phyloP scores from a whole-genome alignment of 2,329 filamentous ascomycete genomes.

The Alternaria panax region DNA sequence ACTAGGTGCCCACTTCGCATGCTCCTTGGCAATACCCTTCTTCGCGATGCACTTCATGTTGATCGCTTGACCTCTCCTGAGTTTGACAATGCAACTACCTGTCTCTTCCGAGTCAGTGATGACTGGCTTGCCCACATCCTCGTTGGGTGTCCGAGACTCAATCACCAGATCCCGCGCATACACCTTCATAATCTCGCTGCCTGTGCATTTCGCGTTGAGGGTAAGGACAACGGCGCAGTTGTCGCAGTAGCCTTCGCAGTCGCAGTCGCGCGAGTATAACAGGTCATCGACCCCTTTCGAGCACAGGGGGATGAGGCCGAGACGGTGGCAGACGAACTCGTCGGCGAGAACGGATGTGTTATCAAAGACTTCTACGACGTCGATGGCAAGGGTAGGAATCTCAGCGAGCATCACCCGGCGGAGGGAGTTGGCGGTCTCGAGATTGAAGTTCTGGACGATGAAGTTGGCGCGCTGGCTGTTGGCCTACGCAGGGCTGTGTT shows the following conservation, averaged over 20 bases:
- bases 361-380: constrained; percentile 88
- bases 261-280: constrained; percentile 90
- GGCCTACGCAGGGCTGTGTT: constrained; percentile 62
- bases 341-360: constrained; percentile 97
- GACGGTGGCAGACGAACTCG: constrained; percentile 91
- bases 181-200: constrained; percentile 89
- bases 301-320: constrained; percentile 88
- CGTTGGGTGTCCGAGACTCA: constrained; percentile 72
- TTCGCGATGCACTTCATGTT: constrained; percentile 92
- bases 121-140: constrained; percentile 79
- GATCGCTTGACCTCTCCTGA: constrained; percentile 88
- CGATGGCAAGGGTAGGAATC: constrained; percentile 92
- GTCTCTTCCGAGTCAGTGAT: constrained; percentile 82
- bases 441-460: constrained; percentile 85
- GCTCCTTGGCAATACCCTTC: constrained; percentile 98
- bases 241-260: constrained; percentile 95
- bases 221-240: constrained; percentile 86
- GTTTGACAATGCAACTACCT: constrained; percentile 87
- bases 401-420: constrained; percentile 92
- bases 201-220: constrained; percentile 84
- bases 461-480: constrained; percentile 86
- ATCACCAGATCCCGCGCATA: constrained; percentile 89
- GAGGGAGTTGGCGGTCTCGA: constrained; percentile 90
- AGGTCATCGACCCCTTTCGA: constrained; percentile 83
- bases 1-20: constrained; percentile 96